A percentile compares a stretch with the other conserved stretches of the same genome.
These are phyloP conservation scores for Aspergillus avenaceus DNA, from an alignment of 495 filamentous ascomycete species.

Conservation along the genomic window DNA sequence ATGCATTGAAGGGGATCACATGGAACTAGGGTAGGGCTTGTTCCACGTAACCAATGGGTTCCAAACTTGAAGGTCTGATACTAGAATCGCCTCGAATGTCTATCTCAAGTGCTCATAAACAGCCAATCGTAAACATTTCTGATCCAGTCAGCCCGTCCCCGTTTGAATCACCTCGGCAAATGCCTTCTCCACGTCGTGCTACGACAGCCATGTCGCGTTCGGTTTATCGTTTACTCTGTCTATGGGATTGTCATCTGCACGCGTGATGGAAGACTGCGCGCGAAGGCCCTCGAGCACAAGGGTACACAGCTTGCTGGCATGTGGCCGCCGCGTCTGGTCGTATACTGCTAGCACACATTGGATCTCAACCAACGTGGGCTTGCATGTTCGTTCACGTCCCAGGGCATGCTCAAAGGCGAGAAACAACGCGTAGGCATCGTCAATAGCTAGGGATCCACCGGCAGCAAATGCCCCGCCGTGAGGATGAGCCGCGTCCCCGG, in stretches of 20 bases:
- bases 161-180: no score
- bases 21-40: no score
- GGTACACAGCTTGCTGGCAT: not conserved
- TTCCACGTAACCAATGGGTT: no score
- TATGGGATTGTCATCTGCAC: not conserved
- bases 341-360: not conserved
- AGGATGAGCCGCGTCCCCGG: conserved; percentile 47
- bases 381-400: not conserved
- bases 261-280: not conserved
- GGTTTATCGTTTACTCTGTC: not conserved
- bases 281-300: not conserved
- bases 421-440: conserved; percentile 36
- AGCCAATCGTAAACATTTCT: no score
- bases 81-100: no score
- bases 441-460: conserved; percentile 48
- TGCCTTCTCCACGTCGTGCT: not conserved
- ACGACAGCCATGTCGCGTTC: not conserved
- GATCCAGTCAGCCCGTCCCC: no score
- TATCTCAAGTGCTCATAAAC: no score
- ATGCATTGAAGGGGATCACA: no score
- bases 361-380: not conserved
- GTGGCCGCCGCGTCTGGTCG: not conserved
- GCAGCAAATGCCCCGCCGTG: conserved; percentile 49
- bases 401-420: conserved; percentile 24
- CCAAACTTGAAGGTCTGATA: no score